These are phyloP conservation scores for Clavispora fructus DNA, from an alignment of 805 yeast species.

Conservation along the genomic window DNA sequence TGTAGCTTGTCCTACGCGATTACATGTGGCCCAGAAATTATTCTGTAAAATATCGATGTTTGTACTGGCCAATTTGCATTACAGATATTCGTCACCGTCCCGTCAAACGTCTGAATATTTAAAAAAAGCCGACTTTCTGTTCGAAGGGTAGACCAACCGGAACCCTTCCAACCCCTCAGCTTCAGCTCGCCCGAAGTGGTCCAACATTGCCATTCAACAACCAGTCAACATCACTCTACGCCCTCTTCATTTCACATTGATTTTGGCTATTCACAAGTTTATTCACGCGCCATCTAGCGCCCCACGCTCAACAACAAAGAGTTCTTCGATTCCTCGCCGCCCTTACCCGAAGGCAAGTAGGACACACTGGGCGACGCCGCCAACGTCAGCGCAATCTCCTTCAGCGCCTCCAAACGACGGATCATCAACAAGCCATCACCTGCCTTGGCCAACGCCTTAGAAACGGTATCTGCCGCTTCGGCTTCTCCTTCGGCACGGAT, in stretches of 20 bases:
- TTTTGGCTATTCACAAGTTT: constrained; percentile 1
- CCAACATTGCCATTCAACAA: too few relatives aligned
- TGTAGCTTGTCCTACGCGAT: too few relatives aligned
- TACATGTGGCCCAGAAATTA: too few relatives aligned
- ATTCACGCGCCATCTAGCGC: constrained; percentile 34
- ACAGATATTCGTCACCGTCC: too few relatives aligned
- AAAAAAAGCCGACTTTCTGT: too few relatives aligned
- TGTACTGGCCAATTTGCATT: too few relatives aligned
- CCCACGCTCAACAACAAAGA: constrained; percentile 64
- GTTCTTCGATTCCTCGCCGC: constrained; percentile 39
- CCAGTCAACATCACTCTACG: background rate
- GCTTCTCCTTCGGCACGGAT: constrained; percentile 99
- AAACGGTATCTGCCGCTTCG: constrained; percentile 92
- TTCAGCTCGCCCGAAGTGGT: too few relatives aligned
- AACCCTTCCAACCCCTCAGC: too few relatives aligned
- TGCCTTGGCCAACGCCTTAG: constrained; percentile 85
- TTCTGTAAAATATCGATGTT: too few relatives aligned
- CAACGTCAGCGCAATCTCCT: constrained; percentile 87
- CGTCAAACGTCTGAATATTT: too few relatives aligned
- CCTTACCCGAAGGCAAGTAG: constrained; percentile 65
- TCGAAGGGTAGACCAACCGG: too few relatives aligned
- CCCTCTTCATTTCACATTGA: background rate
- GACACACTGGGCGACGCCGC: constrained; percentile 81
- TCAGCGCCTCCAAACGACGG: constrained; percentile 93
- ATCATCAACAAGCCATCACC: constrained; percentile 94